Percentiles rank a stretch among this genome's conserved stretches.
These are phyloP conservation scores for Rhizoclosmatium globosum DNA, from an alignment of 192 early-diverging fungal species.

Conservation along the genomic window DNA sequence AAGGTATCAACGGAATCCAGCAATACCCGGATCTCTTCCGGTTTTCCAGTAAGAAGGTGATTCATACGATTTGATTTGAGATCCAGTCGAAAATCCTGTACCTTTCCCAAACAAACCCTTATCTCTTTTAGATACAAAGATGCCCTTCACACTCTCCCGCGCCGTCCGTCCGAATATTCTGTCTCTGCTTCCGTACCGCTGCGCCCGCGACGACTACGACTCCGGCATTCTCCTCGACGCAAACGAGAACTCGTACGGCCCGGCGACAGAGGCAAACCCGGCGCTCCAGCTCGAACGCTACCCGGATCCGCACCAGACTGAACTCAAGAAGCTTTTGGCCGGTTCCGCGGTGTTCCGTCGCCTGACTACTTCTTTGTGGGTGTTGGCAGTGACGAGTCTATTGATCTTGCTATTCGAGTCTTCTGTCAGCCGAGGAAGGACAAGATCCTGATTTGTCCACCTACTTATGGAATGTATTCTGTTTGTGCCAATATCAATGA, in stretches of 20 bases:
- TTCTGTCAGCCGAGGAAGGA: conserved; percentile 84
- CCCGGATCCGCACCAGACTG: conserved; percentile 91
- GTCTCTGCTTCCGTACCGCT: conserved; percentile 82
- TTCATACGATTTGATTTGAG: background rate
- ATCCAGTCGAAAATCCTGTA: background rate
- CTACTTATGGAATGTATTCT: conserved; percentile 99
- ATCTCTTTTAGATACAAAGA: conserved; percentile 2
- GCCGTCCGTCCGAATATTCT: conserved; percentile 55
- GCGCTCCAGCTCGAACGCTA: conserved; percentile 83
- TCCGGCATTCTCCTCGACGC: conserved; percentile 96
- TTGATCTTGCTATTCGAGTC: conserved; percentile 60
- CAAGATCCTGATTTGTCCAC: conserved; percentile 93
- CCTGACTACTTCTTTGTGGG: conserved; percentile 89
- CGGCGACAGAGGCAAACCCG: conserved; percentile 41
- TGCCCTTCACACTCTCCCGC: conserved; percentile 46
- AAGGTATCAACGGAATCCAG: conserved; percentile 90
- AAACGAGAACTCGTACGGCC: conserved; percentile 97
- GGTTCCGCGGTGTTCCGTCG: conserved; percentile 72
- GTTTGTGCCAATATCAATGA: conserved; percentile 95
- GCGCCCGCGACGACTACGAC: conserved; percentile 97
- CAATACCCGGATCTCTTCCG: conserved; percentile 47
- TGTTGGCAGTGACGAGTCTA: conserved; percentile 96
- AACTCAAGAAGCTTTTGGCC: conserved; percentile 81
- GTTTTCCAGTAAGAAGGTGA: conserved; percentile 16
- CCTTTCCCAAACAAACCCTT: background rate